Conservation (phyloP, 768 basidiomycete genomes). For the Suillus fuscotomentosus region DNA sequence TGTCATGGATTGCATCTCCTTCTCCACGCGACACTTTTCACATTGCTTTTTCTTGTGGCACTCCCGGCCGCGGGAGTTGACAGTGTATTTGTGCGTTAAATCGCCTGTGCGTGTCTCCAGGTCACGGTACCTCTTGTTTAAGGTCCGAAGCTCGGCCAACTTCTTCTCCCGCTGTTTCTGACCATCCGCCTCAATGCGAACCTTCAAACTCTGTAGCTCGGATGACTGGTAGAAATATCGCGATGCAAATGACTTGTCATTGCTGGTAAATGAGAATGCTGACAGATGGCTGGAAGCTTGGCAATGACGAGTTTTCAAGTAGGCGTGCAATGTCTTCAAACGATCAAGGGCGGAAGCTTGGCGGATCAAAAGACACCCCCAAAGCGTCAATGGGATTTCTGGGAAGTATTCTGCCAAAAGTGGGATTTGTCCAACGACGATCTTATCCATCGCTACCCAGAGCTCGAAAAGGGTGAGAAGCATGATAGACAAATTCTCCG, state of each 20-base stretch:
- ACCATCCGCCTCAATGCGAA: constrained; percentile 30
- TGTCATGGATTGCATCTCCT: constrained; percentile 15
- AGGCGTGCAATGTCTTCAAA: constrained; percentile 22
- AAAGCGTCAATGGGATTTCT: constrained; percentile 25
- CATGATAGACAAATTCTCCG: constrained; percentile 42
- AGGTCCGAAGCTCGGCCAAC: background rate
- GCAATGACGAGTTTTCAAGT: constrained; percentile 33
- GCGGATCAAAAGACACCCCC: constrained; percentile 29
- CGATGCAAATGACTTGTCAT: constrained; percentile 26
- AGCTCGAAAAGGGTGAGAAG: constrained; percentile 37
- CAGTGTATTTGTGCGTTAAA: background rate
- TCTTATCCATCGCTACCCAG: constrained; percentile 36
- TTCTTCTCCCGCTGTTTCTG: constrained; percentile 19
- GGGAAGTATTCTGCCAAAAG: constrained; percentile 33
- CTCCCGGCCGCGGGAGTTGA: background rate
- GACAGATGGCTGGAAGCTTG: constrained; percentile 1
- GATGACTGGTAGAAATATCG: constrained; percentile 33
- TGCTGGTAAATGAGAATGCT: constrained; percentile 2
- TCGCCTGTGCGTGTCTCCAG: background rate
- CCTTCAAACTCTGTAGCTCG: constrained; percentile 23
- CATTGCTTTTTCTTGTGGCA: constrained; percentile 14
- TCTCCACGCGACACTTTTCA: constrained; percentile 29
- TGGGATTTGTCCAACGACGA: constrained; percentile 19
- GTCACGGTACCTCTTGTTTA: constrained; percentile 14
- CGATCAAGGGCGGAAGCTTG: constrained; percentile 27